phyloP scores from a whole-genome alignment of 2,329 filamentous ascomycete genomes.

The Biscogniauxia marginata region DNA sequence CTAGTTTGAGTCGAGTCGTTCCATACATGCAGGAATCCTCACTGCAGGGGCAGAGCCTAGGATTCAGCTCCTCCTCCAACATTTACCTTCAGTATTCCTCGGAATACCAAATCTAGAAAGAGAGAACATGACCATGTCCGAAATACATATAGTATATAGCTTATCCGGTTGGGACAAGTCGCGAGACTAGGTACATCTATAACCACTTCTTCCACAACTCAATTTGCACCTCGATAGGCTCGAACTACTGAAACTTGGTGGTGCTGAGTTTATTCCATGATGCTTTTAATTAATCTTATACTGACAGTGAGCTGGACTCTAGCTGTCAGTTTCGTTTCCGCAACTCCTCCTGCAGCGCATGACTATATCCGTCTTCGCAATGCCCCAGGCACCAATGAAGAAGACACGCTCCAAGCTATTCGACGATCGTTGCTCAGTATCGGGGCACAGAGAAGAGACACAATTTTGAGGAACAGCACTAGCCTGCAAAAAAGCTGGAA shows the following conservation, averaged over 20 bases:
- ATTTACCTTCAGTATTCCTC: not conserved
- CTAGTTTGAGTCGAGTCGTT: not conserved
- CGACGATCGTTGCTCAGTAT: slow-evolving; percentile 1
- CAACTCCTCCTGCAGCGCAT: not conserved
- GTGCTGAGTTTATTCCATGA: not conserved
- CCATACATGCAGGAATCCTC: not conserved
- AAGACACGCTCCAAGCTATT: slow-evolving; percentile 2
- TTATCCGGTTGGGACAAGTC: not conserved
- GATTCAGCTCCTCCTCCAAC: not conserved
- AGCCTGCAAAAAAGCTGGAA: slow-evolving; percentile 41
- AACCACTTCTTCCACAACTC: not conserved
- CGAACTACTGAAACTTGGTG: not conserved
- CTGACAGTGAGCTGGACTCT: not conserved
- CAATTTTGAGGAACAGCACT: slow-evolving; percentile 28
- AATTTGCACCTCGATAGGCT: not conserved
- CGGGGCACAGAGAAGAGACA: slow-evolving; percentile 2
- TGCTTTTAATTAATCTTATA: not conserved
- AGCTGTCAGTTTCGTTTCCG: not conserved
- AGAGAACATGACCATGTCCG: no score
- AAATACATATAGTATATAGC: not conserved
- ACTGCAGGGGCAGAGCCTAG: not conserved
- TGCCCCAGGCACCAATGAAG: not conserved
- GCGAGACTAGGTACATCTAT: not conserved
- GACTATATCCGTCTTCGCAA: not conserved
- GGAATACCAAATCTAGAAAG: not conserved